Evolutionary conservation across 768 basidiomycete species (phyloP).

Genomic region (Lentinula detonsa): DNA sequence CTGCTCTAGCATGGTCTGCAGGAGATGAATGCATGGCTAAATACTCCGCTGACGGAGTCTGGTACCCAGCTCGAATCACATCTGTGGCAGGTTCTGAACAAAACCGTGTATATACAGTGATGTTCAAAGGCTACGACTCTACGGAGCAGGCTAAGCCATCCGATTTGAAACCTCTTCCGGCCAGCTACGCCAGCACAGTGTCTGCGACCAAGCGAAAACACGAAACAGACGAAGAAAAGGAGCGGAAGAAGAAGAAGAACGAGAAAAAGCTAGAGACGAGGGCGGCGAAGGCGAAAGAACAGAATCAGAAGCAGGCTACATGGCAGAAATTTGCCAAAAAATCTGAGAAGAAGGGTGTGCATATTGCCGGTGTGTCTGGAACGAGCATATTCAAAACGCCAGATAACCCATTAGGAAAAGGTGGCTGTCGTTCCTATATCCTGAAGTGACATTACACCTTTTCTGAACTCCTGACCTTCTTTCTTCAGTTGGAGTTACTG

Average conservation of each 20-base stretch:
- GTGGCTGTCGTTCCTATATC: slow-evolving; percentile 35
- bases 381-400: slow-evolving; percentile 95
- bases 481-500: slow-evolving; percentile 77
- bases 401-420: slow-evolving; percentile 83
- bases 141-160: slow-evolving; percentile 76
- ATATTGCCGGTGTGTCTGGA: slow-evolving; percentile 83
- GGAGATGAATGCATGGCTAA: slow-evolving; percentile 85
- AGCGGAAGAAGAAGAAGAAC: slow-evolving; percentile 92
- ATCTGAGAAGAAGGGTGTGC: slow-evolving; percentile 86
- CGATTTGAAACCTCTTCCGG: slow-evolving; percentile 66
- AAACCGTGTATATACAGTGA: slow-evolving; percentile 81
- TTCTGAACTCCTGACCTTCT: slow-evolving; percentile 11
- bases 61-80: slow-evolving; percentile 88
- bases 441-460: slow-evolving; percentile 6
- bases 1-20: slow-evolving; percentile 60
- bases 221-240: slow-evolving; percentile 77
- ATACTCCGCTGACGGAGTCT: slow-evolving; percentile 77
- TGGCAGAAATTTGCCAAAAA: slow-evolving; percentile 98
- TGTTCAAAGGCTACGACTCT: slow-evolving; percentile 89
- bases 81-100: slow-evolving; percentile 77
- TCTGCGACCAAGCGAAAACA: slow-evolving; percentile 71
- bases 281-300: slow-evolving; percentile 86
- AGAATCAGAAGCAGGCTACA: slow-evolving; percentile 72
- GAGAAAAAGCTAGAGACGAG: slow-evolving; percentile 86
- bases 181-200: slow-evolving; percentile 41